Conservation (phyloP, 306 rosid species). For the Trichosanthes cucumerina region DNA sequence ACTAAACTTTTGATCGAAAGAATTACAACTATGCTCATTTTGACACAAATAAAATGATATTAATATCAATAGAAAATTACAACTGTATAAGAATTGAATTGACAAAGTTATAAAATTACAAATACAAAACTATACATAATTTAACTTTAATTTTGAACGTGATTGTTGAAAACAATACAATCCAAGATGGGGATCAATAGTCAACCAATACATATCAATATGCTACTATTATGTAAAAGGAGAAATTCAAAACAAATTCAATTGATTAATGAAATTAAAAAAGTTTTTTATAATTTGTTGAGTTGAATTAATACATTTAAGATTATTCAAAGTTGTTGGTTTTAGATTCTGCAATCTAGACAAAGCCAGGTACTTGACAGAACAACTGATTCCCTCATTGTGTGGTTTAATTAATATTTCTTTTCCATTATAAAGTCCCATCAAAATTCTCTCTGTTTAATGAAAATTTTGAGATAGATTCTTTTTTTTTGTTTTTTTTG, state of each 20-base stretch:
- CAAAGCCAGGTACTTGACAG: constrained; percentile 11
- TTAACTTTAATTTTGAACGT: too few species aligned
- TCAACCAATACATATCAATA: not conserved
- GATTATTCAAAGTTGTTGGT: not conserved
- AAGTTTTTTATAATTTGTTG: not conserved
- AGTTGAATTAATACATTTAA: not conserved
- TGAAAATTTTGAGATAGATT: not conserved
- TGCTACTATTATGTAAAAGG: not conserved
- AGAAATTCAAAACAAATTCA: not conserved
- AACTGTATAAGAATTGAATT: too few species aligned
- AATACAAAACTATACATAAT: too few species aligned
- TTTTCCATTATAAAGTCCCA: not conserved
- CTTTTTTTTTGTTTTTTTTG: not conserved
- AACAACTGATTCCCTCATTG: not conserved
- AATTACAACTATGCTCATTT: too few species aligned
- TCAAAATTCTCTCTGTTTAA: not conserved
- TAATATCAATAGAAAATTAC: too few species aligned
- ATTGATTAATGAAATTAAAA: not conserved
- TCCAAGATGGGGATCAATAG: not conserved
- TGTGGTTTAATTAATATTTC: not conserved
- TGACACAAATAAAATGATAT: too few species aligned
- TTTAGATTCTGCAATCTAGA: not conserved
- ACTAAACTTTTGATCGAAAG: too few species aligned
- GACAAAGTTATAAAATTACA: too few species aligned
- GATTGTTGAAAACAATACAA: not conserved